These are phyloP conservation scores for Hyaloscypha variabilis DNA, from an alignment of 495 filamentous ascomycete species.

Conservation along the genomic window DNA sequence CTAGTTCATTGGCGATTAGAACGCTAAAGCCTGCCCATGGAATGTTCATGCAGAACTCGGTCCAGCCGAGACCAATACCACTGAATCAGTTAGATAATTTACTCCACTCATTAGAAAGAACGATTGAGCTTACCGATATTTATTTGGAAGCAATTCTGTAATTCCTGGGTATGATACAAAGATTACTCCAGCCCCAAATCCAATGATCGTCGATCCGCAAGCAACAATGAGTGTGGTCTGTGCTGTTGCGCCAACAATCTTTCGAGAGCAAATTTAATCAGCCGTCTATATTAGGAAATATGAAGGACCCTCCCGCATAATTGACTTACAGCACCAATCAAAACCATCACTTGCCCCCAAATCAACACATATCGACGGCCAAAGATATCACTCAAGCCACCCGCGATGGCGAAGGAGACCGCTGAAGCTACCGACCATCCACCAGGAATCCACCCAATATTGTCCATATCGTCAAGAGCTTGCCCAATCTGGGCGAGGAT, in stretches of 20 bases:
- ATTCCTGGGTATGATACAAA: constrained; percentile 32
- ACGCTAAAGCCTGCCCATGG: constrained; percentile 29
- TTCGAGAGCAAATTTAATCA: constrained; percentile 14
- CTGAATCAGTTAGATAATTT: constrained; percentile 10
- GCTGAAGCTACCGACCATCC: constrained; percentile 31
- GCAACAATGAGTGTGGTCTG: constrained; percentile 29
- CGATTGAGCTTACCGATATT: constrained; percentile 22
- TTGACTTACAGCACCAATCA: constrained; percentile 31
- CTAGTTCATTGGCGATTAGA: constrained; percentile 25
- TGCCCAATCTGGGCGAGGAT: constrained; percentile 26
- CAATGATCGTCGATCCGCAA: constrained; percentile 33
- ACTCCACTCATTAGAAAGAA: no score
- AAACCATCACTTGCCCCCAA: constrained; percentile 26
- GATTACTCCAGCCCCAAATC: constrained; percentile 31
- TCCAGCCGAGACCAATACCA: constrained; percentile 24
- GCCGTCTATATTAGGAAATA: not conserved
- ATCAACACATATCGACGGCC: constrained; percentile 36
- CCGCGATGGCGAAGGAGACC: constrained; percentile 35
- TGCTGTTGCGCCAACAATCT: constrained; percentile 36
- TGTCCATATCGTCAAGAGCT: constrained; percentile 17
- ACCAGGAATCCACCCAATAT: constrained; percentile 36
- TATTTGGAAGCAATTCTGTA: constrained; percentile 31
- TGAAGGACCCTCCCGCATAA: not conserved
- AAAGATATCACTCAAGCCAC: constrained; percentile 38
- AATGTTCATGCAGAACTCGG: constrained; percentile 26